Conservation (phyloP, 352 stramenopile genomes). For the Globisporangium barbulae region DNA sequence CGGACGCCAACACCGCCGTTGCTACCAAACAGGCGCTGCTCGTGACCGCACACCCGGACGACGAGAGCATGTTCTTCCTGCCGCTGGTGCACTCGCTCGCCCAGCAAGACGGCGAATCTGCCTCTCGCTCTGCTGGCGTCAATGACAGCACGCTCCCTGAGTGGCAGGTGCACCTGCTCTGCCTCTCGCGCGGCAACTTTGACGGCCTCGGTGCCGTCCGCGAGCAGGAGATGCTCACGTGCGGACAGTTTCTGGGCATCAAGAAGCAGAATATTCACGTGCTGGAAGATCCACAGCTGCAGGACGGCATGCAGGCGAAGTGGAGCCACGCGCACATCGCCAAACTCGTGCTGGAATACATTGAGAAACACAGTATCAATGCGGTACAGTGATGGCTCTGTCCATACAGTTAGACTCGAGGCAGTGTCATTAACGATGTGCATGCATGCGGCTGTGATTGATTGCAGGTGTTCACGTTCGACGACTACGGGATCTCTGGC, state of each 20-base stretch:
- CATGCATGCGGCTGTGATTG: not conserved
- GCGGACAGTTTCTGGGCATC: constrained; percentile 53
- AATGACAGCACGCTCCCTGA: constrained; percentile 11
- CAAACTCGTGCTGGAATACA: constrained; percentile 45
- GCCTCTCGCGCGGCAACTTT: constrained; percentile 90
- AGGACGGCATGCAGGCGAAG: constrained; percentile 80
- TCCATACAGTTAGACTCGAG: not conserved
- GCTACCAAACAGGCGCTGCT: constrained; percentile 61
- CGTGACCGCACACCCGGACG: constrained; percentile 95
- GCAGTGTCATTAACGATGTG: not conserved
- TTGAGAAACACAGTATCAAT: constrained; percentile 56
- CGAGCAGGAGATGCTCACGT: constrained; percentile 76
- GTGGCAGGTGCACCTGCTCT: constrained; percentile 86
- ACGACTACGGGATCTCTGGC: constrained; percentile 90
- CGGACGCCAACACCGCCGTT: not conserved
- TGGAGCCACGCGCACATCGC: constrained; percentile 76
- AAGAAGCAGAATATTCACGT: constrained; percentile 46
- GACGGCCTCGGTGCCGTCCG: constrained; percentile 86
- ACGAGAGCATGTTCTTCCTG: constrained; percentile 98
- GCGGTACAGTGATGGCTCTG: constrained; percentile 33
- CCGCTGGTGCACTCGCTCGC: constrained; percentile 74
- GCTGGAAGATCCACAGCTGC: constrained; percentile 75
- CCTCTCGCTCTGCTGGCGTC: not conserved
- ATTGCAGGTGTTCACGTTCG: constrained; percentile 91
- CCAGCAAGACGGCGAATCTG: not conserved